Base-by-base conservation (phyloP, 345 rosid genomes). In the Citrus unshiu region DNA sequence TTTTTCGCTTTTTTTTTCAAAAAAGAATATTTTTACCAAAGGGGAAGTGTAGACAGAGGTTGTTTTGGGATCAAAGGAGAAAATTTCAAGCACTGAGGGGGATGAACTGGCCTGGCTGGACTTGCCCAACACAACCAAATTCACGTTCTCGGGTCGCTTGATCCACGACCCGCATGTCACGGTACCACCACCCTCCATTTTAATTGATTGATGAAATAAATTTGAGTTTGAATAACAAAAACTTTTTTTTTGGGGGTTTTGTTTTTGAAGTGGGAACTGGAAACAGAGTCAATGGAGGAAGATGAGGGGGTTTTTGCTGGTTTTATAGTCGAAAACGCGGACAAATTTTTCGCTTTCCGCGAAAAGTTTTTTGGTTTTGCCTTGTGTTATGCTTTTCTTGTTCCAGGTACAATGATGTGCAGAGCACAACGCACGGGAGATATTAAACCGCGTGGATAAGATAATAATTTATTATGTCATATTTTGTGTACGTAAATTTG, bases 151-250 rank as follows among this genome's bases (percentile, higher is more conserved):
- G 63, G 96, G 94, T 56, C 94, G 87, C 71, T 95, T 93, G 88
- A 95, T 92, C 99, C 99, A 93, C 79, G 99, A 90, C 73, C 97
- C 96, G 75, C 93, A 92, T 60, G 90, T 86, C 72, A 92, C 92
- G 66, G 84, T 68, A 29, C 84, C 90, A 79, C 75, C 85, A 54
- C 40, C 82, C 64, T 85, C 92, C 94, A 90, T 90, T 78, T 39
- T 13, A 46, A 46, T 46, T 46, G 51, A 22, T 0, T 32, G 62
- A 27, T 12, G 59, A 80, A 77, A 54, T 18, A 19, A 46, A 21
- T 34, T 57, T 22, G 18, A 29, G 7, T 35, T 14, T 40, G 30
- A 43, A 24, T 51, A 39, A 10, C 7, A 24, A 34, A 37, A n/a
- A 2, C 9, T 9, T 9, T 67, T 37, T 22, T 39, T 16, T 9